Evolutionary conservation across 306 rosid genomes (phyloP).

Genomic region (Begonia masoniana): DNA sequence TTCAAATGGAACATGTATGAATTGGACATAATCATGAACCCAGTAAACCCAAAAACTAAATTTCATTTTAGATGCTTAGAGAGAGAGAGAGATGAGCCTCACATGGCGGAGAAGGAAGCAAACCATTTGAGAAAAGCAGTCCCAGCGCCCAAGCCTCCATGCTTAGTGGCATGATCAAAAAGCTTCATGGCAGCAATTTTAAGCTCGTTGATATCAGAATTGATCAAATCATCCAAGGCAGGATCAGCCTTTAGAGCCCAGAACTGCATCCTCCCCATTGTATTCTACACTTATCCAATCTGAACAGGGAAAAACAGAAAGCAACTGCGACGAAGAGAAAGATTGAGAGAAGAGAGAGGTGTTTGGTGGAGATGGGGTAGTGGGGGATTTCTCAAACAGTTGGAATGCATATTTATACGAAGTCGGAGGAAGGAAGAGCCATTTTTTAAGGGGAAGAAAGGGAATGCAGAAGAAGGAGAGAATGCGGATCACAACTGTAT

Average conservation of each 20-base stretch:
- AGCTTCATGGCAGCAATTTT: constrained; percentile 33
- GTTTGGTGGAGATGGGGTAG: neutral
- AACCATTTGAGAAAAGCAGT: constrained; percentile 41
- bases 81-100: constrained; percentile 5
- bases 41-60: too few relatives aligned
- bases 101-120: constrained; percentile 54
- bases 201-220: constrained; percentile 35
- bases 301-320: neutral
- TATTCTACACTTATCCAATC: too few relatives aligned
- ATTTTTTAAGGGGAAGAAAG: too few relatives aligned
- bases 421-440: neutral
- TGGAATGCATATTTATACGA: neutral
- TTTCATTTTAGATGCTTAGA: neutral
- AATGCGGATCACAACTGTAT: too few relatives aligned
- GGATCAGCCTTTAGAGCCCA: constrained; percentile 35
- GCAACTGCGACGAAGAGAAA: neutral
- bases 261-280: constrained; percentile 33
- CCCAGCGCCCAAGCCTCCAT: constrained; percentile 36
- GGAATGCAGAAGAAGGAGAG: too few relatives aligned
- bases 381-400: constrained; percentile 5
- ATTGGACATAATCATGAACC: too few relatives aligned
- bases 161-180: constrained; percentile 25
- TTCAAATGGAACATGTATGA: too few relatives aligned
- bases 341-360: neutral
- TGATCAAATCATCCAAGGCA: constrained; percentile 16